Conservation (phyloP, 2,329 filamentous ascomycete genomes). For the Mycosphaerella sp. region DNA sequence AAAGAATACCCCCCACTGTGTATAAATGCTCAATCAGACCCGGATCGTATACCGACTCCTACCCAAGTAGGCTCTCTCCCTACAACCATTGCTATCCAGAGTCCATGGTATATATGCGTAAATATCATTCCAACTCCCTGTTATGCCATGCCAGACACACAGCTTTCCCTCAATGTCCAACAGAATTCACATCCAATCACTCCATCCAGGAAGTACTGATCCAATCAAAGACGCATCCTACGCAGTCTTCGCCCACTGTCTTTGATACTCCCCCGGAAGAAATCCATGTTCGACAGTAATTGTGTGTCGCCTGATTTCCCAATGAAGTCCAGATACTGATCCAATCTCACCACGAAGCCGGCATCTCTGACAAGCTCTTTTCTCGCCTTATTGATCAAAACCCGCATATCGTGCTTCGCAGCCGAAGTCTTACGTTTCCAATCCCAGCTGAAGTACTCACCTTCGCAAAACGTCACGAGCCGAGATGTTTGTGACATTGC, state of each 20-base stretch:
- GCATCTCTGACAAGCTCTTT: constrained; percentile 8
- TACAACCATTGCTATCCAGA: too few species aligned
- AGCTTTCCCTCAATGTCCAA: background rate
- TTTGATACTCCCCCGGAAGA: constrained; percentile 13
- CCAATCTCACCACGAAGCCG: constrained; percentile 13
- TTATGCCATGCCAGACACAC: too few species aligned
- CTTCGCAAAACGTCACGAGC: constrained; percentile 16
- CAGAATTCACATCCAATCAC: background rate
- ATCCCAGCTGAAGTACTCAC: constrained; percentile 21
- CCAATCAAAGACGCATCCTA: constrained; percentile 5
- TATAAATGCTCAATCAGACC: too few species aligned
- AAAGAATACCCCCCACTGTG: too few species aligned
- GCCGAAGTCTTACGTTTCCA: constrained; percentile 19
- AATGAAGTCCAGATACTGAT: constrained; percentile 17
- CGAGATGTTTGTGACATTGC: constrained; percentile 15
- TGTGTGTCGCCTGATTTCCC: constrained; percentile 5
- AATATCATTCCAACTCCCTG: too few species aligned
- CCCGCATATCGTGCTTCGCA: constrained; percentile 20
- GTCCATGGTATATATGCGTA: too few species aligned
- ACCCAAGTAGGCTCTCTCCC: too few species aligned
- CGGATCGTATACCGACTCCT: too few species aligned
- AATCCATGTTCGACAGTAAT: constrained; percentile 5
- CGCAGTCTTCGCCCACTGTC: constrained; percentile 8
- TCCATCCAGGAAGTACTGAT: too few species aligned
- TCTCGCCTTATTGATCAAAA: constrained; percentile 12